Base-by-base conservation (phyloP, 2,329 filamentous ascomycete genomes). In the Monosporascus sp. region DNA sequence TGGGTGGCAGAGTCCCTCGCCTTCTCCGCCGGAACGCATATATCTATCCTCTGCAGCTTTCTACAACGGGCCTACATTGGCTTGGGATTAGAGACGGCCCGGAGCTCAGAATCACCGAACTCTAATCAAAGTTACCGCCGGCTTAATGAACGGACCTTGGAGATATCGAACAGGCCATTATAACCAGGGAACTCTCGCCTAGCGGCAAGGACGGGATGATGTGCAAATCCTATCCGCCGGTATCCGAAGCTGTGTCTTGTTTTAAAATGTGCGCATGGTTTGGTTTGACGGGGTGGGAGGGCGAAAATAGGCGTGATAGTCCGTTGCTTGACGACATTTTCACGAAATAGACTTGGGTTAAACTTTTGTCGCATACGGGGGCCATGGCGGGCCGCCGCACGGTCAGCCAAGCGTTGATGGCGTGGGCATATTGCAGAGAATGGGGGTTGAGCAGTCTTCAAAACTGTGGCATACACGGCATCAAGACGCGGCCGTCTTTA, bases 1-100 rank as follows among this genome's bases (percentile, higher is more conserved):
- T 71, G 70, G 70, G 70, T 68, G 64, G 65, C 64, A 63, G 66
- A 67, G 55, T 58, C 51, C 61, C 53, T 60, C 51, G 52, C 60
- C 57, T 62, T 62, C 58, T 54, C 59, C 42, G 22, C 55, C 57
- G 54, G 55, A 62, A 65, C 54, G 57, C 63, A 66, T 62, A 65
- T 62, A 63, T 60, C 62, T 58, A 53, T 61, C 48, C 61, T 59
- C 41, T 58, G 59, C 59, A 53, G 57, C 50, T 54, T 50, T 52
- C 50, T 51, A 48, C 49, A 41, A 49, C 27, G 24, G 48, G 44
- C 14, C n/a, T 46, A 31, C 42, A n/a, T 15, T 18, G 24, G 15
- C 25, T 46, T 22, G 20, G 24, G 31, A 46, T 46, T 24, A 18
- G 14, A 15, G 24, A 46, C 11, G 24, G 25, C 14, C 25, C 42